Percentiles rank a stretch among this genome's conserved stretches.
Conservation (phyloP, 2,329 filamentous ascomycete species). For the Talaromyces amestolkiae region DNA sequence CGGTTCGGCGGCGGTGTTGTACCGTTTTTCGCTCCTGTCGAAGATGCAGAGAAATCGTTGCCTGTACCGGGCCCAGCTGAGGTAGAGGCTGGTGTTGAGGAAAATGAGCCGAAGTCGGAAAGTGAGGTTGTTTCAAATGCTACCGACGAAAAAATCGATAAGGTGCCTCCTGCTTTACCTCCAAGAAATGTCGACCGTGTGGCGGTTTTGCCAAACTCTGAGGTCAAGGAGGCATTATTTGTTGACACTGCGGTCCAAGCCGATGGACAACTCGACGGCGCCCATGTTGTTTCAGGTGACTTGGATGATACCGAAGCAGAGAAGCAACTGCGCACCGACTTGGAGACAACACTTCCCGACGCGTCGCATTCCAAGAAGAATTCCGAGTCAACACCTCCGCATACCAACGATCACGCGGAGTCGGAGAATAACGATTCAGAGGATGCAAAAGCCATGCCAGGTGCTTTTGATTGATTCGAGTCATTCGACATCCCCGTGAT, state of each 20-base stretch:
- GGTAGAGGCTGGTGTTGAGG: not conserved
- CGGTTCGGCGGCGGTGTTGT: slow-evolving; percentile 88
- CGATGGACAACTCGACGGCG: slow-evolving; percentile 14
- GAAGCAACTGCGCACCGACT: slow-evolving; percentile 4
- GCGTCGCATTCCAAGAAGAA: slow-evolving; percentile 14
- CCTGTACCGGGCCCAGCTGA: not conserved
- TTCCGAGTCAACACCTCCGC: slow-evolving; percentile 5
- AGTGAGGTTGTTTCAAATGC: not conserved
- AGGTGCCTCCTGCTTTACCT: slow-evolving; percentile 14
- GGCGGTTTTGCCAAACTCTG: slow-evolving; percentile 23
- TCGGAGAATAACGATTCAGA: not conserved
- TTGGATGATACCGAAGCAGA: not conserved
- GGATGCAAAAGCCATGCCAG: slow-evolving; percentile 7
- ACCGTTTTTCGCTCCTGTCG: slow-evolving; percentile 53
- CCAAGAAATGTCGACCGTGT: slow-evolving; percentile 10
- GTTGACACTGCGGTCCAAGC: slow-evolving; percentile 20
- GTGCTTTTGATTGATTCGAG: slow-evolving; percentile 14
- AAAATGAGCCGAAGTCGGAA: slow-evolving; percentile 3
- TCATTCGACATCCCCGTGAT: not conserved
- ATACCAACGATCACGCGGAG: not conserved
- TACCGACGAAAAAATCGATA: not conserved
- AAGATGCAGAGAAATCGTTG: slow-evolving; percentile 25
- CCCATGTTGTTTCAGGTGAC: not conserved
- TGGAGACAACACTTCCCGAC: slow-evolving; percentile 12
- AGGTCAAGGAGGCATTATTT: slow-evolving; percentile 22